These are phyloP conservation scores for Juglanconis sp. DNA, from an alignment of 2,329 filamentous ascomycete species.

Conservation along the genomic window DNA sequence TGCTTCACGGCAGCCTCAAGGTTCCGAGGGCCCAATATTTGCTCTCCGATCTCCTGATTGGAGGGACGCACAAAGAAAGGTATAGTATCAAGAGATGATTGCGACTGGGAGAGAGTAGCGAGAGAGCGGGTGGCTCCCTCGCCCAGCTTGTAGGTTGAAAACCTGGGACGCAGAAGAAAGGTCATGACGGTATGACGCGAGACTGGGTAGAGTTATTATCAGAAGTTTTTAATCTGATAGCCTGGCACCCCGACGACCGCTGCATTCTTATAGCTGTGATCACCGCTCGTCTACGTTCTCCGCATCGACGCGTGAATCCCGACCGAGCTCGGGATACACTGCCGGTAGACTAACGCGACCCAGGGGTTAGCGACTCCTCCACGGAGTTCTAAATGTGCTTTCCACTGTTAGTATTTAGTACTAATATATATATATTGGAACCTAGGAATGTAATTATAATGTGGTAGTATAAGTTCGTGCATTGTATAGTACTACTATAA, in stretches of 20 bases:
- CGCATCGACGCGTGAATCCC: constrained; percentile 18
- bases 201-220: not conserved
- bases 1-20: constrained; percentile 53
- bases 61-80: constrained; percentile 34
- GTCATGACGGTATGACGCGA: not conserved
- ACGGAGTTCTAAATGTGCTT: no score
- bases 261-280: constrained; percentile 24
- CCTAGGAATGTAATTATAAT: no score
- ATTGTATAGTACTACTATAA: no score
- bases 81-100: not conserved
- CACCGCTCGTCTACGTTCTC: constrained; percentile 15
- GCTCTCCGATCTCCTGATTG: constrained; percentile 35
- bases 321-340: constrained; percentile 29
- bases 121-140: not conserved
- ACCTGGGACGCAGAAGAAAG: not conserved
- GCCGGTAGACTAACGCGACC: not conserved
- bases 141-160: not conserved
- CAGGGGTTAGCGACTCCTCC: no score
- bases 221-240: not conserved
- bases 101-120: not conserved
- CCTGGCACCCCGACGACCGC: no score
- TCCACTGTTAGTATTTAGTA: no score
- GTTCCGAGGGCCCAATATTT: constrained; percentile 42
- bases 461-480: no score
- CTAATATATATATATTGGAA: no score